Evolutionary conservation across 805 yeast genomes (phyloP).

Genomic region (Candida arabinofermentans): DNA sequence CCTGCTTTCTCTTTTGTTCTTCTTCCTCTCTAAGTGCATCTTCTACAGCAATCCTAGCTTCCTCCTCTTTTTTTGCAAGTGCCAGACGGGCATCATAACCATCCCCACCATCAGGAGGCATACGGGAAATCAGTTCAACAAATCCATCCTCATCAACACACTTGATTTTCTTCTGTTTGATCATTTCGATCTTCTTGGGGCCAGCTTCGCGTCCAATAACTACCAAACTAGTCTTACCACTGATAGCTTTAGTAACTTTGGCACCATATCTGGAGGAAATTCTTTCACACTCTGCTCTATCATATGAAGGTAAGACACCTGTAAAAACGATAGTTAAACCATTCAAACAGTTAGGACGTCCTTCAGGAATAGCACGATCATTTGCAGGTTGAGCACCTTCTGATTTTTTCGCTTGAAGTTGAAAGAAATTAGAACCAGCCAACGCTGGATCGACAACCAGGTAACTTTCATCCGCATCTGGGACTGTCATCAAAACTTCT

Average conservation of each 20-base stretch:
- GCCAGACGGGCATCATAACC: slow-evolving; percentile 78
- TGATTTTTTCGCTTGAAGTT: slow-evolving; percentile 46
- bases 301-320: slow-evolving; percentile 77
- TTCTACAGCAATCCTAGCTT: slow-evolving; percentile 52
- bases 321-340: slow-evolving; percentile 94
- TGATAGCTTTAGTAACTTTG: slow-evolving; percentile 78
- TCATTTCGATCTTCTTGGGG: slow-evolving; percentile 84
- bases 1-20: slow-evolving; percentile 28
- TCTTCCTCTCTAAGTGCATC: slow-evolving; percentile 47
- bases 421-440: slow-evolving; percentile 48
- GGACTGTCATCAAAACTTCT: slow-evolving; percentile 57
- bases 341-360: slow-evolving; percentile 77
- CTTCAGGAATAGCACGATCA: slow-evolving; percentile 62
- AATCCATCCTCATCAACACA: slow-evolving; percentile 89
- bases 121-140: slow-evolving; percentile 59
- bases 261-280: slow-evolving; percentile 89
- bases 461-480: slow-evolving; percentile 60
- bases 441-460: slow-evolving; percentile 38
- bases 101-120: slow-evolving; percentile 92
- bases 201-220: slow-evolving; percentile 97
- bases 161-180: slow-evolving; percentile 67
- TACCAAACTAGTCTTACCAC: slow-evolving; percentile 80
- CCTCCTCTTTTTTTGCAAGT: slow-evolving; percentile 61
- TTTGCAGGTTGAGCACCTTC: slow-evolving; percentile 33
- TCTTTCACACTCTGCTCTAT: slow-evolving; percentile 70